Evolutionary conservation across 1,284 basidiomycete genomes (phyloP).

Genomic region (Sporisorium exsertum): DNA sequence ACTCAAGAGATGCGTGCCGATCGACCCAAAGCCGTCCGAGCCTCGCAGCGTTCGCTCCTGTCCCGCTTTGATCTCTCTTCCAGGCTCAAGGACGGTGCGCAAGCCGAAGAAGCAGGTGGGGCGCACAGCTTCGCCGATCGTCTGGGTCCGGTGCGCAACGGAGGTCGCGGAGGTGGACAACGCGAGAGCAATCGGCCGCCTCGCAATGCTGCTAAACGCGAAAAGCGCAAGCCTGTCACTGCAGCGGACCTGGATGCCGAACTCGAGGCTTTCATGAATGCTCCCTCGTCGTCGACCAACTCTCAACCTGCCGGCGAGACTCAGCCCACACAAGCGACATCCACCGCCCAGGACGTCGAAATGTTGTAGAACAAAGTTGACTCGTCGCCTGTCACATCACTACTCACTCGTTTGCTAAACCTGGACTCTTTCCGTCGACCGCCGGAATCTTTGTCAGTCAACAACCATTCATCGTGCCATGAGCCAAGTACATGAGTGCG

Average conservation of each 20-base stretch:
- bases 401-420: not conserved
- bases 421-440: not conserved
- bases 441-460: not conserved
- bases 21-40: conserved; percentile 15
- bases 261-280: conserved; percentile 85
- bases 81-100: conserved; percentile 27
- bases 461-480: not conserved
- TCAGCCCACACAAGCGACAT: conserved; percentile 1
- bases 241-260: conserved; percentile 89
- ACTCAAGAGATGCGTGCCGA: conserved; percentile 52
- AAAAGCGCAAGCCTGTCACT: conserved; percentile 73
- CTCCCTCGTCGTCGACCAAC: conserved; percentile 18
- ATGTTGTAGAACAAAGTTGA: conserved; percentile 14
- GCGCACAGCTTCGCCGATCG: conserved; percentile 32
- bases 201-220: conserved; percentile 25
- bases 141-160: conserved; percentile 32
- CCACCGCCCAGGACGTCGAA: conserved; percentile 31
- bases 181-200: conserved; percentile 37
- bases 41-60: conserved; percentile 22
- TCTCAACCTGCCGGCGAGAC: not conserved
- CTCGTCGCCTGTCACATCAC: not conserved
- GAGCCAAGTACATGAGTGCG: not conserved
- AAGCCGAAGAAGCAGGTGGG: not conserved
- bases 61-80: conserved; percentile 52
- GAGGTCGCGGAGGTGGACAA: conserved; percentile 10